phyloP scores from a whole-genome alignment of 2,329 filamentous ascomycete genomes.

The Neopestalotiopsis clavispora region DNA sequence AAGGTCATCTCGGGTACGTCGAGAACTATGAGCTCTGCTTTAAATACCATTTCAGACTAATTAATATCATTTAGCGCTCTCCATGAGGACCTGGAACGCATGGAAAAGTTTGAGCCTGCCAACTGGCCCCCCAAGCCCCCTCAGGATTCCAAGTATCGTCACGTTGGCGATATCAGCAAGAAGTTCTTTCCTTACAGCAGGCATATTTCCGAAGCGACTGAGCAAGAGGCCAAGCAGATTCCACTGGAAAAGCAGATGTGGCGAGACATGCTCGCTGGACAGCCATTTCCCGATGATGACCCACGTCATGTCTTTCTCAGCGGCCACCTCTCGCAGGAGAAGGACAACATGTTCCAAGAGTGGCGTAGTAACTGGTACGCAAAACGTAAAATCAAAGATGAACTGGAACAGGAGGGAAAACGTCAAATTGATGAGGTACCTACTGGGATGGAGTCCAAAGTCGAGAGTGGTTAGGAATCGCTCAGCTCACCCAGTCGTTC shows the following conservation, averaged over 20 bases:
- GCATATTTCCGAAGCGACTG: neutral
- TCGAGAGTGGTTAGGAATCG: neutral
- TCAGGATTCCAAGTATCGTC: slow-evolving; percentile 1
- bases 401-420: neutral
- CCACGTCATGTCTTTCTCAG: slow-evolving; percentile 9
- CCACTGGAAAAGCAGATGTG: slow-evolving; percentile 15
- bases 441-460: neutral
- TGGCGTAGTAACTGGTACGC: slow-evolving; percentile 17
- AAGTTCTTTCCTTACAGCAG: neutral
- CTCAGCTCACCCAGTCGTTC: neutral
- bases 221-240: neutral
- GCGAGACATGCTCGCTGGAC: neutral
- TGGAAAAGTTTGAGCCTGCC: slow-evolving; percentile 7
- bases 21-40: neutral
- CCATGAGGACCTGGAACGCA: slow-evolving; percentile 12
- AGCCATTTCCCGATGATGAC: slow-evolving; percentile 12
- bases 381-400: neutral
- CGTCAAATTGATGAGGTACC: neutral
- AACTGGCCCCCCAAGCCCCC: slow-evolving; percentile 17
- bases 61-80: neutral
- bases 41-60: neutral
- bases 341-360: neutral
- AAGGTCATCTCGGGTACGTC: slow-evolving; percentile 68
- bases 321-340: slow-evolving; percentile 2
- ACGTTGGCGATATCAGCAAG: slow-evolving; percentile 6